A percentile compares a stretch with the other conserved stretches of the same genome.
Evolutionary conservation across 768 basidiomycete genomes (phyloP).

Genomic region (Flagelloscypha sp.): DNA sequence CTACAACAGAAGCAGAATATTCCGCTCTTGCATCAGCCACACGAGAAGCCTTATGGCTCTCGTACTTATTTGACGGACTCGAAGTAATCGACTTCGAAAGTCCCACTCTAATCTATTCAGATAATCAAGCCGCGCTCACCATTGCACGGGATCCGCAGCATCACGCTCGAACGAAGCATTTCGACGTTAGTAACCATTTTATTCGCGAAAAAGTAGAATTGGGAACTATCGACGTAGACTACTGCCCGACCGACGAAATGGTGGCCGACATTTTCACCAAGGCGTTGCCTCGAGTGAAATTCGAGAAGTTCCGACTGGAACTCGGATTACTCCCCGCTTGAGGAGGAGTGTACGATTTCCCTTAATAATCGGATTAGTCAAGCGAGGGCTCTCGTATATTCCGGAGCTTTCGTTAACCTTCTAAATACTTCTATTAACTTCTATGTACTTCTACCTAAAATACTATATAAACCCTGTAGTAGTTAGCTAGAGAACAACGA

Average conservation of each 20-base stretch:
- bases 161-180: conserved; percentile 20
- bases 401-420: too few relatives aligned
- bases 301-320: conserved; percentile 47
- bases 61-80: conserved; percentile 6
- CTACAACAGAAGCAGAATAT: conserved; percentile 31
- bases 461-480: too few relatives aligned
- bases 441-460: too few relatives aligned
- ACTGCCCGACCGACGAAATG: conserved; percentile 15
- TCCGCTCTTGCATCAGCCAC: conserved; percentile 17
- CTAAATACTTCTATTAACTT: too few relatives aligned
- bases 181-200: conserved; percentile 21
- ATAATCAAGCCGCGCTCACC: conserved; percentile 20
- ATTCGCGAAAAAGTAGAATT: conserved; percentile 17
- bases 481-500: too few relatives aligned
- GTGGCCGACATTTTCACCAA: conserved; percentile 24
- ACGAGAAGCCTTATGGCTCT: conserved; percentile 15
- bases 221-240: conserved; percentile 3
- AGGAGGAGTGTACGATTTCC: conserved; percentile 21
- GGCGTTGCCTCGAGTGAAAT: conserved; percentile 6
- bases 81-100: neutral
- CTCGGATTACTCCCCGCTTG: conserved; percentile 9
- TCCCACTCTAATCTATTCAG: conserved; percentile 11
- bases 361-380: too few relatives aligned
- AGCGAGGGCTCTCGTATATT: too few relatives aligned
- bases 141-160: conserved; percentile 13